A percentile compares a stretch with the other conserved stretches of the same genome.
phyloP scores from a whole-genome alignment of 306 rosid species.

The Prosopis cineraria region DNA sequence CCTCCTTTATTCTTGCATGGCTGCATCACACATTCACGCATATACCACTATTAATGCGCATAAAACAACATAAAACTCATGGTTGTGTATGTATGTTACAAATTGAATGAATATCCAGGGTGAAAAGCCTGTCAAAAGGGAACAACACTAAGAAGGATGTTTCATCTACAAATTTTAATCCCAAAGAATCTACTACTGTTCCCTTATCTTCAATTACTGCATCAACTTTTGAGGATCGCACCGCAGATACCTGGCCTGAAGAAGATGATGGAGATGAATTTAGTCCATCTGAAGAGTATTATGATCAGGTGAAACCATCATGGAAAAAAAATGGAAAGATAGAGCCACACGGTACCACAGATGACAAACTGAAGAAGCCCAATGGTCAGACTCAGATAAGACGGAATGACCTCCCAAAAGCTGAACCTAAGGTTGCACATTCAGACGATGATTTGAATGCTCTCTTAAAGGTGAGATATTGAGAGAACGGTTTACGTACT shows the following conservation, averaged over 20 bases:
- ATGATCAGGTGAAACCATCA: slow-evolving; percentile 68
- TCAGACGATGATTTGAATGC: slow-evolving; percentile 84
- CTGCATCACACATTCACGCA: slow-evolving; percentile 13
- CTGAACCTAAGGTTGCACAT: slow-evolving; percentile 53
- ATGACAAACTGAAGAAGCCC: slow-evolving; percentile 69
- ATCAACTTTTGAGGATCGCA: slow-evolving; percentile 61
- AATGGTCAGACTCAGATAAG: slow-evolving; percentile 69
- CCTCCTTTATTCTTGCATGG: slow-evolving; percentile 19
- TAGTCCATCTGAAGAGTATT: slow-evolving; percentile 70
- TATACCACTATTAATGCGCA: not conserved
- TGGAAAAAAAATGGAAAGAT: slow-evolving; percentile 81
- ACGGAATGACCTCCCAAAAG: slow-evolving; percentile 76
- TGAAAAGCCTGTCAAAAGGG: slow-evolving; percentile 93
- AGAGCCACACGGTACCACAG: slow-evolving; percentile 59
- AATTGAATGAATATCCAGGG: slow-evolving; percentile 55
- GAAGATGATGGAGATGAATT: slow-evolving; percentile 72
- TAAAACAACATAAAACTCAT: slow-evolving; percentile 14
- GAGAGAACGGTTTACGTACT: slow-evolving; percentile 1
- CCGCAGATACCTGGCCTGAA: slow-evolving; percentile 59
- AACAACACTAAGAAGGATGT: slow-evolving; percentile 81
- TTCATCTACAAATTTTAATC: slow-evolving; percentile 67
- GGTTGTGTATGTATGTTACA: slow-evolving; percentile 16
- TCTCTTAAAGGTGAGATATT: slow-evolving; percentile 73
- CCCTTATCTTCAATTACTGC: slow-evolving; percentile 72
- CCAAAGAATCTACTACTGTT: slow-evolving; percentile 76